phyloP scores from a whole-genome alignment of 768 basidiomycete genomes.

The Amanita thiersii region DNA sequence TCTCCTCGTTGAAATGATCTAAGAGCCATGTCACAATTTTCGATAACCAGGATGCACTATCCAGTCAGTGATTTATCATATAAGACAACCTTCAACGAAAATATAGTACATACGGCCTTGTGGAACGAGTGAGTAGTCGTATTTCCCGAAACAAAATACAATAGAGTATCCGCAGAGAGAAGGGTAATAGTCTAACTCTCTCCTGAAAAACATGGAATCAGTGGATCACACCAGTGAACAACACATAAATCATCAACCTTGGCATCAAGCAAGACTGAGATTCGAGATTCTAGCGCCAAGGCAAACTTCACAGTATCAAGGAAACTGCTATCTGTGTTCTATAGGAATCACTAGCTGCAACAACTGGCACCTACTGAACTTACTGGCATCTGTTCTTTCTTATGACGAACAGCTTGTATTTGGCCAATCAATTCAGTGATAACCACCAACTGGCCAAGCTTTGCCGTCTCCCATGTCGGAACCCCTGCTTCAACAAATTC shows the following conservation, averaged over 20 bases:
- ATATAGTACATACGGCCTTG: slow-evolving; percentile 43
- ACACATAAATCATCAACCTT: slow-evolving; percentile 30
- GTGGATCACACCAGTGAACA: slow-evolving; percentile 1
- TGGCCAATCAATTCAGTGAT: slow-evolving; percentile 52
- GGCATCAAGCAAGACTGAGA: slow-evolving; percentile 47
- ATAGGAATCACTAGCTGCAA: not conserved
- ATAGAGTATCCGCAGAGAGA: slow-evolving; percentile 52
- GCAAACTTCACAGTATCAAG: slow-evolving; percentile 35
- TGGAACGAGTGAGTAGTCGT: slow-evolving; percentile 50
- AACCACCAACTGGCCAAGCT: slow-evolving; percentile 56
- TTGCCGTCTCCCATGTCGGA: slow-evolving; percentile 37
- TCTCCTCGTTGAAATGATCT: slow-evolving; percentile 25
- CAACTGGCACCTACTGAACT: not conserved
- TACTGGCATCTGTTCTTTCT: slow-evolving; percentile 27
- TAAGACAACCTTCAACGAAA: not conserved
- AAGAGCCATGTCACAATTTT: slow-evolving; percentile 37
- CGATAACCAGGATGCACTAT: slow-evolving; percentile 39
- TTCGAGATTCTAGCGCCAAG: slow-evolving; percentile 44
- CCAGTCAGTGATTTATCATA: not conserved
- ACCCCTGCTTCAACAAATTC: slow-evolving; percentile 8
- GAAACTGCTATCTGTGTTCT: slow-evolving; percentile 2
- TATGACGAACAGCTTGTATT: slow-evolving; percentile 35
- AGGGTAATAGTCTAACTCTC: slow-evolving; percentile 35
- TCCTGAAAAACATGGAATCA: slow-evolving; percentile 35
- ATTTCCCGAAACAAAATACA: slow-evolving; percentile 57